Conservation (phyloP, 2,329 filamentous ascomycete genomes). For the Xenosphaeropsis pyriputrescens region DNA sequence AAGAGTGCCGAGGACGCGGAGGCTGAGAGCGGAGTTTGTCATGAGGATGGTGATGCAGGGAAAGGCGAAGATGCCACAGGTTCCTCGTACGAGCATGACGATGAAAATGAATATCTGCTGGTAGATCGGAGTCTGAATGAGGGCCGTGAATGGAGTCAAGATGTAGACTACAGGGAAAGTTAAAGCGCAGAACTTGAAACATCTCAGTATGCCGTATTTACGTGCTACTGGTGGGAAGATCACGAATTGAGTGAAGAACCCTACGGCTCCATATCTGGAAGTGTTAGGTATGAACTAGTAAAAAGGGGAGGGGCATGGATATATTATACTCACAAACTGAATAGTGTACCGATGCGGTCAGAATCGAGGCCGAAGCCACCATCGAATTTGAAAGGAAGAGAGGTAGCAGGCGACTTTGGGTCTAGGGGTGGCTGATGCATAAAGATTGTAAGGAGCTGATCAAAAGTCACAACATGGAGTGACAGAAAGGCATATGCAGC, state of each 20-base stretch:
- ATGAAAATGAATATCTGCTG: slow-evolving; percentile 50
- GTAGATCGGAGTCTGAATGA: slow-evolving; percentile 31
- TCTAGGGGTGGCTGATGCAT: slow-evolving; percentile 57
- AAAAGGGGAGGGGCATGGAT: too few species aligned
- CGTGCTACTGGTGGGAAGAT: slow-evolving; percentile 66
- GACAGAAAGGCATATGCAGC: slow-evolving; percentile 68
- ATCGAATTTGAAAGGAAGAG: slow-evolving; percentile 66
- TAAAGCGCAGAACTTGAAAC: slow-evolving; percentile 52
- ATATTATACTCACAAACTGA: slow-evolving; percentile 19
- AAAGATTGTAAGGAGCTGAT: slow-evolving; percentile 81
- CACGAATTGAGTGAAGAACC: slow-evolving; percentile 74
- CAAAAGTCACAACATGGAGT: slow-evolving; percentile 70
- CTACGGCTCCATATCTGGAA: slow-evolving; percentile 65
- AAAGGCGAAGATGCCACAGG: slow-evolving; percentile 71
- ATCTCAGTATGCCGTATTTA: slow-evolving; percentile 58
- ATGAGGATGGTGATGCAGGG: slow-evolving; percentile 82
- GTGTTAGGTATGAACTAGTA: too few species aligned
- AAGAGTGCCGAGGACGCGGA: slow-evolving; percentile 69
- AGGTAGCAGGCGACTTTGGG: slow-evolving; percentile 36
- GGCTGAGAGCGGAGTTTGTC: slow-evolving; percentile 68
- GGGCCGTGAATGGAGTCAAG: slow-evolving; percentile 65
- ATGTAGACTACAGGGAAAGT: slow-evolving; percentile 65
- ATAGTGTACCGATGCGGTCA: slow-evolving; percentile 68
- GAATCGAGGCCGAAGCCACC: slow-evolving; percentile 67
- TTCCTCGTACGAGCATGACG: slow-evolving; percentile 61